phyloP scores from a whole-genome alignment of 495 filamentous ascomycete genomes.

The Cryomyces minteri region DNA sequence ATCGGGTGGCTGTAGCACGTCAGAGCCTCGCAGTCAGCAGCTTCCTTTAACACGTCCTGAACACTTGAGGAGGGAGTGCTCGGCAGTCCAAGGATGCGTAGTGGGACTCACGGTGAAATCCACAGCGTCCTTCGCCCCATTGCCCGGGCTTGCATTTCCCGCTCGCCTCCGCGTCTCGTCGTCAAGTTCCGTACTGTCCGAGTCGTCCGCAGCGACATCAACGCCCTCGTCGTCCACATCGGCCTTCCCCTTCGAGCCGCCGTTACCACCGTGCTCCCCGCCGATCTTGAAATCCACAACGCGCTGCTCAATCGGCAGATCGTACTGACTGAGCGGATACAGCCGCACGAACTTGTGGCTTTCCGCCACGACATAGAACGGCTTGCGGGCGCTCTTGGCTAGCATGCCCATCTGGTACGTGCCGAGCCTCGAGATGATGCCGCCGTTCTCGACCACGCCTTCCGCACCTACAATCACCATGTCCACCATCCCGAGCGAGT shows the following conservation, averaged over 20 bases:
- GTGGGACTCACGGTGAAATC: slow-evolving; percentile 44
- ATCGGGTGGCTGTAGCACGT: slow-evolving; percentile 36
- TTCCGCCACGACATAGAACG: slow-evolving; percentile 83
- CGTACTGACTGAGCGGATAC: slow-evolving; percentile 61
- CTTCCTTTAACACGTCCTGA: background rate
- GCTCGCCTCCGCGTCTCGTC: slow-evolving; percentile 1
- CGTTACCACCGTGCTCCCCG: slow-evolving; percentile 27
- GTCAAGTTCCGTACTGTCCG: slow-evolving; percentile 1
- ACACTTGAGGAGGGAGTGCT: slow-evolving; percentile 1
- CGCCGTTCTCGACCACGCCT: slow-evolving; percentile 83
- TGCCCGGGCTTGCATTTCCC: slow-evolving; percentile 3
- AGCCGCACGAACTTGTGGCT: slow-evolving; percentile 87
- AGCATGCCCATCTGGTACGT: slow-evolving; percentile 80
- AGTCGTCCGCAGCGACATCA: too few species aligned
- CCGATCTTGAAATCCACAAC: slow-evolving; percentile 46
- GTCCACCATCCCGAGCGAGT: slow-evolving; percentile 63
- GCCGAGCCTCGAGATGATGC: slow-evolving; percentile 75
- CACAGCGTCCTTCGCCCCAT: slow-evolving; percentile 32
- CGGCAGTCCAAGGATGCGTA: slow-evolving; percentile 20
- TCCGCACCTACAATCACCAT: slow-evolving; percentile 87
- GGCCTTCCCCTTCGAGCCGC: slow-evolving; percentile 14
- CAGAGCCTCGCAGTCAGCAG: too few species aligned
- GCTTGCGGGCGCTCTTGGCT: slow-evolving; percentile 57
- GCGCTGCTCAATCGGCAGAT: slow-evolving; percentile 56
- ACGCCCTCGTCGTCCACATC: slow-evolving; percentile 18